Base-by-base conservation (phyloP, 352 stramenopile species). In the Phytophthora ramorum region DNA sequence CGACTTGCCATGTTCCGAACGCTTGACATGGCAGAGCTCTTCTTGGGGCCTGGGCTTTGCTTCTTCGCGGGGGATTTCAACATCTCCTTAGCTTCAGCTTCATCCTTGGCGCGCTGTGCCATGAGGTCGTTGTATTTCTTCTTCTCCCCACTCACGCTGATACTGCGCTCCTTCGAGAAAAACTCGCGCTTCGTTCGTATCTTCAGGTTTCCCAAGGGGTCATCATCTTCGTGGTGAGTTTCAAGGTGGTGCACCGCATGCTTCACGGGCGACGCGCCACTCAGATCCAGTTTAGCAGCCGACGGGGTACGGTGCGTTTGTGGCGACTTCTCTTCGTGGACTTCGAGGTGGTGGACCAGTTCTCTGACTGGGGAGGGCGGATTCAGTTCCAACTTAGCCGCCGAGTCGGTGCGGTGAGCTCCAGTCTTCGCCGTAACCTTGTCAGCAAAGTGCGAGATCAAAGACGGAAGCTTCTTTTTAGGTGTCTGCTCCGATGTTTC, bases 161-260 rank as follows among this genome's bases (percentile, higher is more conserved):
- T 77, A 30, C 66, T 82, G 7, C 60, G 74, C 48, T 75, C 61
- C 7, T 69, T 76, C 9, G 66, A 70, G 48, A 89, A 89, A 30
- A 87, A 89, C 19, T 76, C 70, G 40, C 80, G 80, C 53, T 87
- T 81, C 16, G 80, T 89, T 24, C 80, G 77, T 45, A 87, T 71
- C 38, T 80, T 78, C 5, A 89, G 63, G 7, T 52, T 69, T 13
- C 85, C 80, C 24, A 92, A 63, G 2, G 64, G 68, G 43, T 87
- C 76, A 7, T 79, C 48, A 24, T 84, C 73, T 61, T 69, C 46
- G 30, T 71, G 9, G 40, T 89, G 83, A 3, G 55, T 70, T 62
- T 92, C 81, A 28, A 92, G 79, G n/a, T 71, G 78, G 26, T 71
- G 61, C n/a, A 83, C 68, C 8, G 84, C 81, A 37, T 80, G 64